These are phyloP conservation scores for Limtongia smithiae DNA, from an alignment of 805 yeast genomes.

Conservation along the genomic window DNA sequence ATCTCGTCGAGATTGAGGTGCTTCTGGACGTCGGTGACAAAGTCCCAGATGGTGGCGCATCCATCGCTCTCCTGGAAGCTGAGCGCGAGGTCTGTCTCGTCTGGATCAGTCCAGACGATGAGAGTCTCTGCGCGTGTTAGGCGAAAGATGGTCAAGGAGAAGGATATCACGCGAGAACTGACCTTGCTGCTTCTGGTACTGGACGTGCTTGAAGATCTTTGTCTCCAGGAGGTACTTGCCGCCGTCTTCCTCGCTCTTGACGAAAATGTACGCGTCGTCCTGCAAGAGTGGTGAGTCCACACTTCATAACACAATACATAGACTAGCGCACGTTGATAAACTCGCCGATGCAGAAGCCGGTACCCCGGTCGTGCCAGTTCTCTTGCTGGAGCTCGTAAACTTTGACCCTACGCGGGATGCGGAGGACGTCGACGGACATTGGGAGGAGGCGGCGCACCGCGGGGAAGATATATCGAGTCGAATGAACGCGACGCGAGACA, in stretches of 20 bases:
- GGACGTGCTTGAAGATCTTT: slow-evolving; percentile 66
- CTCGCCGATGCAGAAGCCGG: slow-evolving; percentile 83
- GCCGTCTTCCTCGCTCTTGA: slow-evolving; percentile 64
- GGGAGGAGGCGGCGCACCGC: not conserved
- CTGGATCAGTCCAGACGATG: slow-evolving; percentile 88
- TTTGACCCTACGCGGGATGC: slow-evolving; percentile 73
- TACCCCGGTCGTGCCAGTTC: slow-evolving; percentile 91
- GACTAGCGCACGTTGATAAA: slow-evolving; percentile 37
- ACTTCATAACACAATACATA: too few relatives aligned
- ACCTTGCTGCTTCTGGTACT: slow-evolving; percentile 82
- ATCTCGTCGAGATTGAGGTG: slow-evolving; percentile 28
- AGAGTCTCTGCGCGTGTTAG: slow-evolving; percentile 59
- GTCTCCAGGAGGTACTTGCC: slow-evolving; percentile 60
- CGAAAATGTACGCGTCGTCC: slow-evolving; percentile 55
- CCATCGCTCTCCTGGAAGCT: slow-evolving; percentile 92
- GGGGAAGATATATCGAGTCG: not conserved
- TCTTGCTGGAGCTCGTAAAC: slow-evolving; percentile 80
- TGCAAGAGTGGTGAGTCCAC: not conserved
- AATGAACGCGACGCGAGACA: not conserved
- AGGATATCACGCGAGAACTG: not conserved
- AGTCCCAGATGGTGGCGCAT: slow-evolving; percentile 65
- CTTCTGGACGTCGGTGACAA: slow-evolving; percentile 28
- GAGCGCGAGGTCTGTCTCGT: slow-evolving; percentile 59
- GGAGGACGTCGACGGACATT: slow-evolving; percentile 36
- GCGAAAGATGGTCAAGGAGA: not conserved